Percentiles rank a stretch among this genome's conserved stretches.
phyloP scores from a whole-genome alignment of 2,329 filamentous ascomycete species.

The Cercospora sesami region DNA sequence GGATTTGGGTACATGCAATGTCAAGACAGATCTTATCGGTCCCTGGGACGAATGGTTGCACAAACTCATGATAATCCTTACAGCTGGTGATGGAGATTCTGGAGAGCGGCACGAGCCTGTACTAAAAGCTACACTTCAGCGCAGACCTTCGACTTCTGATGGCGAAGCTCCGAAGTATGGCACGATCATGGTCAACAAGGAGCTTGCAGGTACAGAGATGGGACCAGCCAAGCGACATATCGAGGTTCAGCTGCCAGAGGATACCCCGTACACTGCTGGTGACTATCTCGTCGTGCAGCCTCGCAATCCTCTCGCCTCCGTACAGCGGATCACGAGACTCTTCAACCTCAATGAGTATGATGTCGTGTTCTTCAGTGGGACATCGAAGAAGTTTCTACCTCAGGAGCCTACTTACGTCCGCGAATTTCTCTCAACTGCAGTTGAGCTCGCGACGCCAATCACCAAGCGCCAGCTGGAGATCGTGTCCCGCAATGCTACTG shows the following conservation, averaged over 20 bases:
- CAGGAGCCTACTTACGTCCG: constrained; percentile 1
- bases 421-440: constrained; percentile 55
- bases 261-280: constrained; percentile 64
- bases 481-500: constrained; percentile 34
- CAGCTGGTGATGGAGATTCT: not conserved
- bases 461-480: constrained; percentile 50
- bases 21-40: constrained; percentile 43
- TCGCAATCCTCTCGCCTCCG: constrained; percentile 54
- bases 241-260: constrained; percentile 45
- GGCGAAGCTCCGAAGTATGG: constrained; percentile 41
- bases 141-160: not conserved
- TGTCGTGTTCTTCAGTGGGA: constrained; percentile 29
- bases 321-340: constrained; percentile 61
- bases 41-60: constrained; percentile 45
- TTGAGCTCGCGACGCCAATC: constrained; percentile 66
- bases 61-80: constrained; percentile 5
- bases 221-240: constrained; percentile 58
- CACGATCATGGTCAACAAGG: constrained; percentile 53
- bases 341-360: constrained; percentile 69
- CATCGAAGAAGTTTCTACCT: constrained; percentile 21
- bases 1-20: constrained; percentile 40
- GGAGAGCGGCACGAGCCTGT: not conserved
- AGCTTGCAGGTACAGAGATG: constrained; percentile 53
- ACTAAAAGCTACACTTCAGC: constrained; percentile 9
- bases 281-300: constrained; percentile 39